Percentiles rank a stretch among this genome's conserved stretches.
phyloP scores from a whole-genome alignment of 257 asterid genomes.

The Solanum sejunctum region DNA sequence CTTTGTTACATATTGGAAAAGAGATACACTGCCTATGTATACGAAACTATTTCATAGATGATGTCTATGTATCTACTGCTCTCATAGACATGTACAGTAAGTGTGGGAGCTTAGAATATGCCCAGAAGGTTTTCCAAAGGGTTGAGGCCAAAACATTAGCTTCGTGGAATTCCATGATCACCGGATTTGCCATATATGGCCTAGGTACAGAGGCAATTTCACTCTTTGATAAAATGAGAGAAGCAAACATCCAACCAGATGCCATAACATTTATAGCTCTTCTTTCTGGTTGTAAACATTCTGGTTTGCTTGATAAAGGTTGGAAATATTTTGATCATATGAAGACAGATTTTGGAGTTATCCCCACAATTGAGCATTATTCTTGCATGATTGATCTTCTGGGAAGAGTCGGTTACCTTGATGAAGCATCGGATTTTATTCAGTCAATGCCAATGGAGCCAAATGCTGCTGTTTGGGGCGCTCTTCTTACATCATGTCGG shows the following conservation, averaged over 20 bases:
- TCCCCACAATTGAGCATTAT: constrained; percentile 48
- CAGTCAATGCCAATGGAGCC: constrained; percentile 36
- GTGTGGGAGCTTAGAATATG: constrained; percentile 41
- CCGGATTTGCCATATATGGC: constrained; percentile 36
- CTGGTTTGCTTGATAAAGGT: constrained; percentile 35
- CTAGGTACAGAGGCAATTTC: constrained; percentile 31
- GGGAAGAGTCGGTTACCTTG: constrained; percentile 49
- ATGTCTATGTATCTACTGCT: constrained; percentile 38
- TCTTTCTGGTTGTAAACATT: constrained; percentile 41
- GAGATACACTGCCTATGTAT: constrained; percentile 33
- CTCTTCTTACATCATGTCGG: constrained; percentile 48
- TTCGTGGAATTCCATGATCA: constrained; percentile 55
- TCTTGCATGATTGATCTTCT: constrained; percentile 66
- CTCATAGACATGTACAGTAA: constrained; percentile 48
- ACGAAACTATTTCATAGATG: constrained; percentile 18
- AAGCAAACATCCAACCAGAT: constrained; percentile 34
- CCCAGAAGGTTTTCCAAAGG: constrained; percentile 22
- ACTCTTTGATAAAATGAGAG: constrained; percentile 32
- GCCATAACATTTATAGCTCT: constrained; percentile 51
- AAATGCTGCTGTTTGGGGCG: constrained; percentile 48
- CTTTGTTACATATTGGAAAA: constrained; percentile 41
- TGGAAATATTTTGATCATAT: constrained; percentile 45
- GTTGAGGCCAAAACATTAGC: constrained; percentile 24
- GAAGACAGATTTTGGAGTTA: constrained; percentile 24
- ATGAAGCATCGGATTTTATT: constrained; percentile 56